phyloP scores from a whole-genome alignment of 139 green algal genomes.

The Volvox reticuliferus region DNA sequence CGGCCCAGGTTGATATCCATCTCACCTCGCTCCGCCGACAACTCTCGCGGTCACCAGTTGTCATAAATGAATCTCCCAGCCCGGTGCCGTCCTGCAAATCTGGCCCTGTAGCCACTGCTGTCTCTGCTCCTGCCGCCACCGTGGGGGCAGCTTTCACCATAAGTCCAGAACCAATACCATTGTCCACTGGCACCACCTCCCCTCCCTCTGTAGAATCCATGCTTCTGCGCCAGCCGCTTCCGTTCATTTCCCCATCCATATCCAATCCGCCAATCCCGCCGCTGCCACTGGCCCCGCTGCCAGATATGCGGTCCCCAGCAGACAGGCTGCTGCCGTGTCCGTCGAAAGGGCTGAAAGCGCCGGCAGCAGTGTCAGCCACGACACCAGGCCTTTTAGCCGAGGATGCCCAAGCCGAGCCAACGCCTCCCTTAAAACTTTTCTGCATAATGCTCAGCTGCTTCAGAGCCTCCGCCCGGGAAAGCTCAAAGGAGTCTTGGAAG shows the following conservation, averaged over 20 bases:
- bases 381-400: not conserved
- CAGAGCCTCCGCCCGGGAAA: not conserved
- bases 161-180: not conserved
- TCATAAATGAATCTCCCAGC: not conserved
- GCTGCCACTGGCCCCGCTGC: not conserved
- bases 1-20: too few species aligned
- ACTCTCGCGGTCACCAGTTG: too few species aligned
- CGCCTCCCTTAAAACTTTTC: not conserved
- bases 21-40: too few species aligned
- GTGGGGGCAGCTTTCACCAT: not conserved
- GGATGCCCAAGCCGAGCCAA: not conserved
- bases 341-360: not conserved
- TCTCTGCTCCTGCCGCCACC: not conserved
- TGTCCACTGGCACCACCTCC: constrained; percentile 1
- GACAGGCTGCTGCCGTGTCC: not conserved
- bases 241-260: not conserved
- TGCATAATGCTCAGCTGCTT: not conserved
- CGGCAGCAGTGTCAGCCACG: not conserved
- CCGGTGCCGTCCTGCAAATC: not conserved
- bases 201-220: not conserved
- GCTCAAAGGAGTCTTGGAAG: not conserved
- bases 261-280: not conserved
- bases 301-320: not conserved
- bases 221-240: too few species aligned
- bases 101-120: not conserved